Evolutionary conservation across 139 green algal genomes (phyloP).

Genomic region (Protoeuglena noctilucae): DNA sequence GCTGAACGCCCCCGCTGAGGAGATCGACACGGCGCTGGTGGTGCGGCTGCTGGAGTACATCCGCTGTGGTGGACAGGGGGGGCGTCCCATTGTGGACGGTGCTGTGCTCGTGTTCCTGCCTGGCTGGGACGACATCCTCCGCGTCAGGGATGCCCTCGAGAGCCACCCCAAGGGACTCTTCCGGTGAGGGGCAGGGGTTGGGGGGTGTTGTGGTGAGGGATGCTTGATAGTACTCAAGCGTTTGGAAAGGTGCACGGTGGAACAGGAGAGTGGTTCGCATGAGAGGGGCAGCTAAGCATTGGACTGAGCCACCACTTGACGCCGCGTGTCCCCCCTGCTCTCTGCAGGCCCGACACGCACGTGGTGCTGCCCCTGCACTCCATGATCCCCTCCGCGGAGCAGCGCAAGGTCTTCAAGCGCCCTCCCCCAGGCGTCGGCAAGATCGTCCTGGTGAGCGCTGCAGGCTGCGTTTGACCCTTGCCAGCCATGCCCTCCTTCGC

Average conservation of each 20-base stretch:
- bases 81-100: conserved; percentile 10
- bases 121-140: conserved; percentile 68
- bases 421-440: conserved; percentile 45
- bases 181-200: no score
- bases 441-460: conserved; percentile 3
- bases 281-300: no score
- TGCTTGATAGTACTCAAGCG: no score
- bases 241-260: no score
- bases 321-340: not conserved
- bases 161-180: not conserved
- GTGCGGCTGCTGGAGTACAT: conserved; percentile 2
- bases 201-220: no score
- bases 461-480: not conserved
- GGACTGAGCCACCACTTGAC: no score
- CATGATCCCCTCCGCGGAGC: conserved; percentile 45
- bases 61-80: not conserved
- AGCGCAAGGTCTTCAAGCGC: conserved; percentile 41
- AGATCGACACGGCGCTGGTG: conserved; percentile 21
- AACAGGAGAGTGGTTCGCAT: no score
- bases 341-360: conserved; percentile 11
- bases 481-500: no score
- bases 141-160: conserved; percentile 44
- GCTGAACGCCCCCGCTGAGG: conserved; percentile 14
- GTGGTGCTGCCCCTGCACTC: conserved; percentile 57
- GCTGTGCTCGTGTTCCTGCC: conserved; percentile 69